Conservation (phyloP, 2,329 filamentous ascomycete species). For the Drechslera avenae region DNA sequence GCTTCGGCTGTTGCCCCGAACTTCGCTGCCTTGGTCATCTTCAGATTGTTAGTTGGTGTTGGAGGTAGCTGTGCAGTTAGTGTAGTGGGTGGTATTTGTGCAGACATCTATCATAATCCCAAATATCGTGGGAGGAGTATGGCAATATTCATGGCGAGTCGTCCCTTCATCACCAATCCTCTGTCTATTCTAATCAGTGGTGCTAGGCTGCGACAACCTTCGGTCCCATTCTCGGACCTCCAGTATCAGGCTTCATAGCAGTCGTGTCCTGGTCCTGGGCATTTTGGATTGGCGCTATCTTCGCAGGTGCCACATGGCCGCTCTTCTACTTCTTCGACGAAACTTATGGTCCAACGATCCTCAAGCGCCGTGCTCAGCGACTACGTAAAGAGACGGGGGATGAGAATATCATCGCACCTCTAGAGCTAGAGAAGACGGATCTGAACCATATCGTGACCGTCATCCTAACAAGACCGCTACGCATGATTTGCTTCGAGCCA, state of each 20-base stretch:
- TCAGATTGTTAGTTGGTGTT: constrained; percentile 52
- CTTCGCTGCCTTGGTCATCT: constrained; percentile 52
- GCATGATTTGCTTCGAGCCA: constrained; percentile 75
- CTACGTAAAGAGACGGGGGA: constrained; percentile 63
- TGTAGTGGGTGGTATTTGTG: constrained; percentile 65
- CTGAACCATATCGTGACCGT: constrained; percentile 66
- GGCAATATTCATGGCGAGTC: constrained; percentile 39
- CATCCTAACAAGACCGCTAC: constrained; percentile 72
- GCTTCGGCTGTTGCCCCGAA: constrained; percentile 53
- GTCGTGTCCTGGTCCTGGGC: constrained; percentile 71
- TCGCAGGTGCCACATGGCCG: constrained; percentile 66
- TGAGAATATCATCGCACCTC: constrained; percentile 61
- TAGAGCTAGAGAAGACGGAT: constrained; percentile 66
- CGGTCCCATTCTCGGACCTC: constrained; percentile 69
- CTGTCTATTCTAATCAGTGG: not conserved
- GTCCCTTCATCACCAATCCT: not conserved
- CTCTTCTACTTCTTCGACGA: constrained; percentile 65
- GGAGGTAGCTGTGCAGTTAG: constrained; percentile 59
- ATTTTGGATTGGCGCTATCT: constrained; percentile 72
- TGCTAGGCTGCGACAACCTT: constrained; percentile 66
- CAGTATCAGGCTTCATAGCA: constrained; percentile 67
- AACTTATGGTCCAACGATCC: constrained; percentile 53
- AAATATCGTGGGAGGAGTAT: constrained; percentile 42
- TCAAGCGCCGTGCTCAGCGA: constrained; percentile 59
- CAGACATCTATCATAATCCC: constrained; percentile 67